phyloP scores from a whole-genome alignment of 768 basidiomycete genomes.

The Russula virescens region DNA sequence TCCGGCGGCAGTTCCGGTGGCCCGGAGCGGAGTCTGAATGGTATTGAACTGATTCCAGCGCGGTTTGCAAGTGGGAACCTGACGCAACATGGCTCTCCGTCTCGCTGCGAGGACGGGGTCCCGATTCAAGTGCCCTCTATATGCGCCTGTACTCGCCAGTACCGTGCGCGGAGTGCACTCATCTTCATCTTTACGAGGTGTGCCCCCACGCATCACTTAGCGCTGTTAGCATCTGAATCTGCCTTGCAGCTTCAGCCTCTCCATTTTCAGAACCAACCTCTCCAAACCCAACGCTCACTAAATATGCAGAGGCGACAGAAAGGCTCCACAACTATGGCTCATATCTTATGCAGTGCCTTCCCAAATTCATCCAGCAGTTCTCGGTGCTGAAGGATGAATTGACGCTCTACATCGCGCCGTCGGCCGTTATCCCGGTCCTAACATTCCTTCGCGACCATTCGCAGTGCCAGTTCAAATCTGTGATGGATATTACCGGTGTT shows the following conservation, averaged over 20 bases:
- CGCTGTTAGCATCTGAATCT: not conserved
- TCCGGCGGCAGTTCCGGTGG: not conserved
- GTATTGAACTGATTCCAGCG: not conserved
- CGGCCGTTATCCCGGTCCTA: conserved; percentile 75
- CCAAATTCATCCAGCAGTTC: conserved; percentile 98
- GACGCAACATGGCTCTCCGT: conserved; percentile 40
- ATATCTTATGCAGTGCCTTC: conserved; percentile 87
- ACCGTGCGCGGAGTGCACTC: conserved; percentile 24
- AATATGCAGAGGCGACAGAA: conserved; percentile 67
- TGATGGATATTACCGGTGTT: conserved; percentile 92
- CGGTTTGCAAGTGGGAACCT: conserved; percentile 6
- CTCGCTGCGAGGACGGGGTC: conserved; percentile 41
- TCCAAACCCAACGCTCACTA: conserved; percentile 72
- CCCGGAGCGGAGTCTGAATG: conserved; percentile 23
- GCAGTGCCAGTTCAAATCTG: conserved; percentile 88
- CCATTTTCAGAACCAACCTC: conserved; percentile 91
- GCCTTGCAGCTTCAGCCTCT: conserved; percentile 49
- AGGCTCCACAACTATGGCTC: conserved; percentile 88
- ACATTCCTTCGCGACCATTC: conserved; percentile 93
- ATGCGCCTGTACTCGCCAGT: conserved; percentile 42
- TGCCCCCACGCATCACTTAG: conserved; percentile 6
- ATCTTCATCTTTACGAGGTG: conserved; percentile 43
- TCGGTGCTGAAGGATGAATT: conserved; percentile 95
- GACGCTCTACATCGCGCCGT: conserved; percentile 79
- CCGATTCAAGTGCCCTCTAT: conserved; percentile 36